Conservation (phyloP, 2,329 filamentous ascomycete genomes). For the Trichoderma sp. region DNA sequence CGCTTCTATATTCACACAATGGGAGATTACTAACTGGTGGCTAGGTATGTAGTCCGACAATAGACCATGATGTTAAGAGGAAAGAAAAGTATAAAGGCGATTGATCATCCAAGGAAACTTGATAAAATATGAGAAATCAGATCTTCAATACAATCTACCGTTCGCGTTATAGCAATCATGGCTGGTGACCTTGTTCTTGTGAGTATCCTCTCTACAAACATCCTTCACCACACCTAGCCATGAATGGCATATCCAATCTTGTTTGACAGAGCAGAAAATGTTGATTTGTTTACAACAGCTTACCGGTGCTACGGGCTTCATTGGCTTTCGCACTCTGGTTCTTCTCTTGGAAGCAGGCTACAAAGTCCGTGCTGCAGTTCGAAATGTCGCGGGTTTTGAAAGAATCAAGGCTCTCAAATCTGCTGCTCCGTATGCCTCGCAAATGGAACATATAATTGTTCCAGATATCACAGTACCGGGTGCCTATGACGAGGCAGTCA, state of each 20-base stretch:
- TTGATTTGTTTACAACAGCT: constrained; percentile 13
- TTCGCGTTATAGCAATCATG: not conserved
- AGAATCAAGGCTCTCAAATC: constrained; percentile 22
- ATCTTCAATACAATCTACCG: not conserved
- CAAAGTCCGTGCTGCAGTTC: constrained; percentile 33
- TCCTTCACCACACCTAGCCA: not conserved
- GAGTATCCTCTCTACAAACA: not conserved
- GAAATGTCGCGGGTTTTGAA: constrained; percentile 25
- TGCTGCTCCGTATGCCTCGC: not conserved
- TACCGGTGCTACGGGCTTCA: constrained; percentile 35
- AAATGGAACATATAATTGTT: constrained; percentile 35
- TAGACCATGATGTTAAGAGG: not conserved
- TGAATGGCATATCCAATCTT: not conserved
- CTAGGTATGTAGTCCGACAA: not conserved
- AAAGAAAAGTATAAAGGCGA: not conserved
- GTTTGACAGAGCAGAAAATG: not conserved
- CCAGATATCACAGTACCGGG: constrained; percentile 39
- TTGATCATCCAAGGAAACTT: not conserved
- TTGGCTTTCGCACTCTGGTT: constrained; percentile 33
- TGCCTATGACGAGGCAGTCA: constrained; percentile 44
- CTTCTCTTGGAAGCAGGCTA: constrained; percentile 30
- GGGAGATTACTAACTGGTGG: not conserved
- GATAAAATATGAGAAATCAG: not conserved
- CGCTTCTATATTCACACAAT: not conserved
- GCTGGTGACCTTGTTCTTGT: constrained; percentile 12